phyloP scores from a whole-genome alignment of 257 asterid genomes.

The Paulownia fortunei region DNA sequence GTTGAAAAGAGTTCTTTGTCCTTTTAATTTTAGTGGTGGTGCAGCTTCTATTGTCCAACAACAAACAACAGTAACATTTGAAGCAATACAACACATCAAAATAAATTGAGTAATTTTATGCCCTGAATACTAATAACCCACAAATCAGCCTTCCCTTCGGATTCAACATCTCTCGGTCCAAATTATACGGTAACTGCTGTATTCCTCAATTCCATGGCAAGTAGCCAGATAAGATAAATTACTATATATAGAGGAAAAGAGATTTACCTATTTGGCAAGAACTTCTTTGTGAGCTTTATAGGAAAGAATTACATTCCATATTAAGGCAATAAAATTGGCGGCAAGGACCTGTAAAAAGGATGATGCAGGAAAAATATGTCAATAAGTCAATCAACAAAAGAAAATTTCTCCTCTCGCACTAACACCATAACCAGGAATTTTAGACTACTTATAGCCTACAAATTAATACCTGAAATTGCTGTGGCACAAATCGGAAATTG shows the following conservation, averaged over 20 bases:
- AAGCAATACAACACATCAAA: no score
- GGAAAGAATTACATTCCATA: slow-evolving; percentile 88
- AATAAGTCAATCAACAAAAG: neutral
- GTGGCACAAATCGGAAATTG: slow-evolving; percentile 93
- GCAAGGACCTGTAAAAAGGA: slow-evolving; percentile 76
- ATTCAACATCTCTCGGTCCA: no score
- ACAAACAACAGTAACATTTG: no score
- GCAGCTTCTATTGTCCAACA: no score
- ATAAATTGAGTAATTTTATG: no score
- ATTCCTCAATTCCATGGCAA: neutral
- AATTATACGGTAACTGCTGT: no score
- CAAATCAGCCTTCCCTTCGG: no score
- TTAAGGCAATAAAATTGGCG: slow-evolving; percentile 71
- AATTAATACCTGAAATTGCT: slow-evolving; percentile 84
- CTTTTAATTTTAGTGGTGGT: no score
- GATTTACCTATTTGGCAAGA: slow-evolving; percentile 59
- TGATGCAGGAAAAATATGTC: neutral
- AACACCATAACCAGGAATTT: neutral
- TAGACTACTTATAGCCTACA: slow-evolving; percentile 8
- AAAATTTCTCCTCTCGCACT: neutral
- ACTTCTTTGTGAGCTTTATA: slow-evolving; percentile 91
- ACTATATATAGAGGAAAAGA: neutral
- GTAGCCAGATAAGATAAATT: neutral
- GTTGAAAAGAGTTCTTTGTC: no score
- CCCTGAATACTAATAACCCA: no score